phyloP scores from a whole-genome alignment of 768 basidiomycete species.

The Amanita brunnescens region DNA sequence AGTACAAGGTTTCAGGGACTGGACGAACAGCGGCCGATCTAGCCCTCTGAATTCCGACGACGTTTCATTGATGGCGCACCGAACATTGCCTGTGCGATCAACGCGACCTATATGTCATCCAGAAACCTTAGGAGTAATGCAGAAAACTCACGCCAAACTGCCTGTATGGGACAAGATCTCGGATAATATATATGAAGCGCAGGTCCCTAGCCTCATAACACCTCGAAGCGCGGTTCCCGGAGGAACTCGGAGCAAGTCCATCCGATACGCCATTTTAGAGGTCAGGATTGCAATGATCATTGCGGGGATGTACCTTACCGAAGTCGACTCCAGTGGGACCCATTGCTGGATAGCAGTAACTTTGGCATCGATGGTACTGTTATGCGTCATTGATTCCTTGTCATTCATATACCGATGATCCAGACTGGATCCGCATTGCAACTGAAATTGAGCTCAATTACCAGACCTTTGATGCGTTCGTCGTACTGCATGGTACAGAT shows the following conservation, averaged over 20 bases:
- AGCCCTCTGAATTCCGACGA: slow-evolving; percentile 28
- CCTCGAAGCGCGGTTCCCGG: slow-evolving; percentile 60
- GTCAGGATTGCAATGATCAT: slow-evolving; percentile 26
- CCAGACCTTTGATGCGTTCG: slow-evolving; percentile 75
- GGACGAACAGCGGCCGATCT: slow-evolving; percentile 55
- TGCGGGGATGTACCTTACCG: slow-evolving; percentile 1
- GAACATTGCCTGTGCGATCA: slow-evolving; percentile 55
- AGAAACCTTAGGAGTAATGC: slow-evolving; percentile 24
- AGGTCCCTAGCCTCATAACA: slow-evolving; percentile 70
- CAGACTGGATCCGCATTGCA: slow-evolving; percentile 88
- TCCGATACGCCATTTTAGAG: slow-evolving; percentile 81
- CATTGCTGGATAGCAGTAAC: slow-evolving; percentile 83
- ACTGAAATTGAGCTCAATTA: slow-evolving; percentile 94
- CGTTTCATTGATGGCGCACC: slow-evolving; percentile 19
- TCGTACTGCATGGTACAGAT: slow-evolving; percentile 86
- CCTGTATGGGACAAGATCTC: slow-evolving; percentile 41
- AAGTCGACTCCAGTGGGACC: slow-evolving; percentile 58
- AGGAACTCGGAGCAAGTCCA: slow-evolving; percentile 55
- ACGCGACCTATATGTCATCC: slow-evolving; percentile 54
- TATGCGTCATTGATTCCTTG: neutral
- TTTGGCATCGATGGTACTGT: slow-evolving; percentile 66
- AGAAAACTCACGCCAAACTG: slow-evolving; percentile 16
- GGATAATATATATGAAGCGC: slow-evolving; percentile 62
- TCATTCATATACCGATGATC: neutral
- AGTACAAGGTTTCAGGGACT: slow-evolving; percentile 71